Evolutionary conservation across 169 alveolate genomes (phyloP).

Genomic region (Babesia ovata): DNA sequence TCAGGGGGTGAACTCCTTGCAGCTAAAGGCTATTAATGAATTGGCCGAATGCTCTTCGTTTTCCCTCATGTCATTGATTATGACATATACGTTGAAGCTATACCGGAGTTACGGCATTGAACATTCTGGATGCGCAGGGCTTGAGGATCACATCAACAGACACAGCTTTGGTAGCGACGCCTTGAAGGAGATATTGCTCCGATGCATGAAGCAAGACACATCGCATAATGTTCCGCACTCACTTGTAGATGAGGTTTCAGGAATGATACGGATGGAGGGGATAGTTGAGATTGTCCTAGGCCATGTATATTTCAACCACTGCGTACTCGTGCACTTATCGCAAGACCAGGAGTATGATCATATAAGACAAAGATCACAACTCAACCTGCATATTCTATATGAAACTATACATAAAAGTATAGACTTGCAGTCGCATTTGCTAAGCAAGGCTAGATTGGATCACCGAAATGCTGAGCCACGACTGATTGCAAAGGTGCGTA

Average conservation of each 20-base stretch:
- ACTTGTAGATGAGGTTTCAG: no score
- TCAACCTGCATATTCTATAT: neutral
- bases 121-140: neutral
- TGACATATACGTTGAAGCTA: neutral
- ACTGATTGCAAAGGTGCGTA: neutral
- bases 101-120: neutral
- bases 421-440: neutral
- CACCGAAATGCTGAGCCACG: neutral
- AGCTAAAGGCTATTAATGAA: slow-evolving; percentile 6
- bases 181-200: neutral
- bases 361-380: neutral
- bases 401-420: neutral
- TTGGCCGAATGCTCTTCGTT: neutral
- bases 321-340: neutral
- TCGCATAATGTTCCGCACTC: neutral
- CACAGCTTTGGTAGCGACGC: neutral
- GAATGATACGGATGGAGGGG: neutral
- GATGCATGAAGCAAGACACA: neutral
- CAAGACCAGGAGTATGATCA: neutral
- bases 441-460: neutral
- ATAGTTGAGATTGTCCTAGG: neutral
- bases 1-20: neutral
- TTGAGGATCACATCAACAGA: neutral
- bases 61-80: neutral
- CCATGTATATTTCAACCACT: neutral